Percentiles rank a stretch among this genome's conserved stretches.
Evolutionary conservation across 2,329 filamentous ascomycete genomes (phyloP).

Genomic region (Thelonectria rubi): DNA sequence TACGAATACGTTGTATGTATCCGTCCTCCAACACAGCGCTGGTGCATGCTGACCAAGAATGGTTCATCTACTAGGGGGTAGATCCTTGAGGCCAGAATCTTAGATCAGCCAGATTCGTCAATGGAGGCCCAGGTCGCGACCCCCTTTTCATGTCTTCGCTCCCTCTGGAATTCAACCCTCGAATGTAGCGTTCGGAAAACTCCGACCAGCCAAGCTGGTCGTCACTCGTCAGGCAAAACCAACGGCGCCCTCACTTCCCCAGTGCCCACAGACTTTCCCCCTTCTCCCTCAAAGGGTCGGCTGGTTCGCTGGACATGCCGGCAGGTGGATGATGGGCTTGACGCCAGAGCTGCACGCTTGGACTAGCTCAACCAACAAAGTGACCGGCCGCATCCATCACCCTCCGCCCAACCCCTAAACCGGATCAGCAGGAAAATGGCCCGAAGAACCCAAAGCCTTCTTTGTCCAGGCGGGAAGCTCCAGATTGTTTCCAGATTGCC

Average conservation of each 20-base stretch:
- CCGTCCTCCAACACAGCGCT: background rate
- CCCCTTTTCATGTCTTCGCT: background rate
- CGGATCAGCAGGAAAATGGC: background rate
- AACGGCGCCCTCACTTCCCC: background rate
- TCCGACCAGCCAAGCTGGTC: background rate
- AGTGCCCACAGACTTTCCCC: background rate
- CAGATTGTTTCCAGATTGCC: conserved; percentile 3
- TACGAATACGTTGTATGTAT: too few relatives aligned
- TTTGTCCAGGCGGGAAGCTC: conserved; percentile 9
- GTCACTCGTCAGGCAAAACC: background rate
- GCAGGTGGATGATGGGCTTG: conserved; percentile 20
- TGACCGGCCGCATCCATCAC: background rate
- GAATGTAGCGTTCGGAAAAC: background rate
- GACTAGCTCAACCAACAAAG: conserved; percentile 13
- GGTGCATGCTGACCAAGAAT: background rate
- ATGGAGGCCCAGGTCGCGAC: background rate
- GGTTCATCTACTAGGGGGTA: background rate
- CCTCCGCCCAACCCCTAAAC: conserved; percentile 1
- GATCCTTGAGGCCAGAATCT: background rate
- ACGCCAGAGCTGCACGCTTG: conserved; percentile 14
- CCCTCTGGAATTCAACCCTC: background rate
- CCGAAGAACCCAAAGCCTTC: background rate
- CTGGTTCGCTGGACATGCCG: background rate
- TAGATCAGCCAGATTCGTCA: background rate
- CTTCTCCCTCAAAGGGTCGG: background rate